Conservation (phyloP, 169 alveolate species). For the Plasmodium relictum region DNA sequence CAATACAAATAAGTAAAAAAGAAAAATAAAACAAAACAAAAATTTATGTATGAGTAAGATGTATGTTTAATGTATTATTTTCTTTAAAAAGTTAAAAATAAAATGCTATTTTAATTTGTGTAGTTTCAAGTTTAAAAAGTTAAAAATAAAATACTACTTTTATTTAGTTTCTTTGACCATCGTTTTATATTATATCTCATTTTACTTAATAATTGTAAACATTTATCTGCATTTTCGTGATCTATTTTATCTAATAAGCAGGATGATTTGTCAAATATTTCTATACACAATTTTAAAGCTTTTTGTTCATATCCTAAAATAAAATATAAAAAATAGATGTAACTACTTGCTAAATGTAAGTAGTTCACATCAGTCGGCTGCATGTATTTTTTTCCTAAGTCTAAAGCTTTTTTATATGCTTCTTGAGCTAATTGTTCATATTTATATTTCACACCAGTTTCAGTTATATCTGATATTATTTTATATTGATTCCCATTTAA, state of each 20-base stretch:
- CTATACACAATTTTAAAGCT: slow-evolving; percentile 28
- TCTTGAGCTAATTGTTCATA: slow-evolving; percentile 68
- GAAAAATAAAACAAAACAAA: too few relatives aligned
- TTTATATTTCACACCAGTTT: slow-evolving; percentile 74
- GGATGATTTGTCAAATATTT: slow-evolving; percentile 38
- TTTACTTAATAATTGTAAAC: slow-evolving; percentile 45
- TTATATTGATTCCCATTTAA: slow-evolving; percentile 59
- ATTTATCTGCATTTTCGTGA: slow-evolving; percentile 28
- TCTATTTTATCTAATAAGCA: slow-evolving; percentile 20
- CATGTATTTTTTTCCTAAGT: slow-evolving; percentile 15
- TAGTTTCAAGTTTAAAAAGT: slow-evolving; percentile 11
- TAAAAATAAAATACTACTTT: slow-evolving; percentile 47
- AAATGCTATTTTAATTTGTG: slow-evolving; percentile 48
- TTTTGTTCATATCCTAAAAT: slow-evolving; percentile 54
- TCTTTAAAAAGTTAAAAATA: slow-evolving; percentile 4
- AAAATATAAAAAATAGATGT: slow-evolving; percentile 45
- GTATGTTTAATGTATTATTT: too few relatives aligned
- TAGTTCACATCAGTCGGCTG: slow-evolving; percentile 50
- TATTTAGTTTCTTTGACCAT: slow-evolving; percentile 56
- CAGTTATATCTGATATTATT: slow-evolving; percentile 62
- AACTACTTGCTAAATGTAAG: slow-evolving; percentile 42
- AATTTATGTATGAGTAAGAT: too few relatives aligned
- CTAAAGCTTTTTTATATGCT: slow-evolving; percentile 46
- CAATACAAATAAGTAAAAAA: too few relatives aligned
- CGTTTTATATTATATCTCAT: slow-evolving; percentile 52